These are phyloP conservation scores for Eucalyptus decipiens DNA, from an alignment of 345 rosid species.

Conservation along the genomic window DNA sequence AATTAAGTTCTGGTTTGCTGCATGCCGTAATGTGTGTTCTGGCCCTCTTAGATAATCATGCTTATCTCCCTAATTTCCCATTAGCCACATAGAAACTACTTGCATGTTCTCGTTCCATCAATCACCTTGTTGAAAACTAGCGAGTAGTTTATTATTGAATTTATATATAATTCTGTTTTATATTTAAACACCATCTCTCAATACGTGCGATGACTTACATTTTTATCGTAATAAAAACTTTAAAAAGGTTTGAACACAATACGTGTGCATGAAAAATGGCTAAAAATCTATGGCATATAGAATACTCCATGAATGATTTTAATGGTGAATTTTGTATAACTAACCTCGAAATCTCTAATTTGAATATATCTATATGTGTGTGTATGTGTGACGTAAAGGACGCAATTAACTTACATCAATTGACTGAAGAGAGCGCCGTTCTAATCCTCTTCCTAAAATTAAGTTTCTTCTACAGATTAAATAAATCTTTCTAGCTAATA, in stretches of 20 bases:
- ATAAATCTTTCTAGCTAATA: neutral
- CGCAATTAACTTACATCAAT: no score
- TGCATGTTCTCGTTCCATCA: neutral
- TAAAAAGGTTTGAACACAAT: neutral
- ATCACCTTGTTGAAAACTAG: neutral
- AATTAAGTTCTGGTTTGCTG: neutral
- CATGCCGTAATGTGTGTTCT: neutral
- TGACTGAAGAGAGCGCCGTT: neutral
- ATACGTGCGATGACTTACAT: rapidly evolving
- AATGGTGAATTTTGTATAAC: neutral
- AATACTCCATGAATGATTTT: neutral
- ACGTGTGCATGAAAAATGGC: neutral
- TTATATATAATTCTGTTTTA: neutral
- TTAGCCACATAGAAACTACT: neutral
- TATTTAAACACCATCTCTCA: neutral
- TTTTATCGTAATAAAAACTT: neutral
- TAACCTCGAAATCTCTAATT: neutral
- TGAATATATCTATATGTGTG: no score
- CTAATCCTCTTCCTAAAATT: neutral
- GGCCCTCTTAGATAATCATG: neutral
- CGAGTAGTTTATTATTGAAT: neutral
- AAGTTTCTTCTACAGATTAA: neutral
- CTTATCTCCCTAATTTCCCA: neutral
- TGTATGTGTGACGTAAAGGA: no score
- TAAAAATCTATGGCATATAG: neutral